Percentiles rank a stretch among this genome's conserved stretches.
Conservation (phyloP, 352 stramenopile genomes). For the Phytophthora agathidicida region DNA sequence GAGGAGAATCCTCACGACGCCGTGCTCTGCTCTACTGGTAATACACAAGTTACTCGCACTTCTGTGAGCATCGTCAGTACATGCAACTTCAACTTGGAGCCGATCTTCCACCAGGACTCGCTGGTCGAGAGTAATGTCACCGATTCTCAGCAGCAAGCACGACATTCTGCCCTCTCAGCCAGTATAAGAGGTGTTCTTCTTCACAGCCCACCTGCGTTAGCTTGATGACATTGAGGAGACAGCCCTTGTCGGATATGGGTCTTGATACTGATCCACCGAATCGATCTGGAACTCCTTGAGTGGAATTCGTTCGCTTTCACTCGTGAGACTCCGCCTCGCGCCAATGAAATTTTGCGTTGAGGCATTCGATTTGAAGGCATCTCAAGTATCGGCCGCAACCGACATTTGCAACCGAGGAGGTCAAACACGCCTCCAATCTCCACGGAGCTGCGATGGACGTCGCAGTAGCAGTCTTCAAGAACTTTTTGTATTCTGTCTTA, state of each 20-base stretch:
- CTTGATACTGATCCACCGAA: conserved; percentile 35
- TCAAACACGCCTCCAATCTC: no score
- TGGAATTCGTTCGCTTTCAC: conserved; percentile 30
- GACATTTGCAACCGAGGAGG: no score
- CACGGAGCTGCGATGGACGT: no score
- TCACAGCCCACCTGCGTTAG: background rate
- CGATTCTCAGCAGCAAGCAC: conserved; percentile 7
- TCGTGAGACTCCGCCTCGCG: no score
- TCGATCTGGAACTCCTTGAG: conserved; percentile 46
- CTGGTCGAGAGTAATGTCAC: background rate
- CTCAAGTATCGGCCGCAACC: no score
- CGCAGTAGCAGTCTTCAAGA: no score
- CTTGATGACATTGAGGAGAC: conserved; percentile 45
- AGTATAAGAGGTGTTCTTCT: conserved; percentile 1
- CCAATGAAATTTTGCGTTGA: no score
- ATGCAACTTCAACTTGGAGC: conserved; percentile 14
- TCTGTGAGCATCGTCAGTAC: background rate
- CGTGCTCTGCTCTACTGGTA: no score
- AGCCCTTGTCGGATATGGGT: no score
- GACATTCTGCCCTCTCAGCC: background rate
- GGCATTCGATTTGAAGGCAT: no score
- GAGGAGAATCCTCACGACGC: background rate
- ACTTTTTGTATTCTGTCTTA: no score
- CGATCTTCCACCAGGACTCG: conserved; percentile 6
- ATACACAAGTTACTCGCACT: background rate